phyloP scores from a whole-genome alignment of 371 early-diverging fungal genomes.

The Sporodiniella umbellata region DNA sequence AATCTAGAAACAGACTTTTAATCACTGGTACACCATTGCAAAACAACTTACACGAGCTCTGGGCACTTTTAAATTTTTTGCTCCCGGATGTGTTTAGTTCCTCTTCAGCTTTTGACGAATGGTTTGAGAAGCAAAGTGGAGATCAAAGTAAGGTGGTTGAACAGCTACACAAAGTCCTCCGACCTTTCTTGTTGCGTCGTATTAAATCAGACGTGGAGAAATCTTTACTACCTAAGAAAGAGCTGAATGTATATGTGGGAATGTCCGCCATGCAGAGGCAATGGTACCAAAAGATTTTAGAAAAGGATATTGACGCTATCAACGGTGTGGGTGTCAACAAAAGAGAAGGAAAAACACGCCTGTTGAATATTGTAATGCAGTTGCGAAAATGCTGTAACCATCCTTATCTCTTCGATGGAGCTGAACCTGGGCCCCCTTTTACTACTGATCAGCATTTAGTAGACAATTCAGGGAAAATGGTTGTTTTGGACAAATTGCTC shows the following conservation, averaged over 20 bases:
- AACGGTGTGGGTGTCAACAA: slow-evolving; percentile 75
- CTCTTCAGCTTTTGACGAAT: slow-evolving; percentile 89
- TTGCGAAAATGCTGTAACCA: slow-evolving; percentile 99
- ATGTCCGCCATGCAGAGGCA: slow-evolving; percentile 95
- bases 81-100: slow-evolving; percentile 94
- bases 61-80: slow-evolving; percentile 98
- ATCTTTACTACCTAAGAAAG: slow-evolving; percentile 94
- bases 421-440: slow-evolving; percentile 88
- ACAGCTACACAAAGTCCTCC: slow-evolving; percentile 91
- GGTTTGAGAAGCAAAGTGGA: slow-evolving; percentile 76
- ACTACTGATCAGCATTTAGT: slow-evolving; percentile 98
- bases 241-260: slow-evolving; percentile 93
- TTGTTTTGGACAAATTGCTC: slow-evolving; percentile 91
- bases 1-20: slow-evolving; percentile 89
- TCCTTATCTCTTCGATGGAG: slow-evolving; percentile 98
- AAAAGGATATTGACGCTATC: slow-evolving; percentile 96
- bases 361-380: slow-evolving; percentile 99
- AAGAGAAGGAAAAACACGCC: slow-evolving; percentile 79
- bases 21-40: slow-evolving; percentile 99
- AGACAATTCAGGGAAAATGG: slow-evolving; percentile 93
- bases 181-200: slow-evolving; percentile 96
- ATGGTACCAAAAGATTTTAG: slow-evolving; percentile 97
- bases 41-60: slow-evolving; percentile 98
- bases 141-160: slow-evolving; percentile 85
- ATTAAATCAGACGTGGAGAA: slow-evolving; percentile 99